A percentile compares a stretch with the other conserved stretches of the same genome.
These are phyloP conservation scores for Fusarium sublunatum DNA, from an alignment of 2,329 filamentous ascomycete genomes.

Conservation along the genomic window DNA sequence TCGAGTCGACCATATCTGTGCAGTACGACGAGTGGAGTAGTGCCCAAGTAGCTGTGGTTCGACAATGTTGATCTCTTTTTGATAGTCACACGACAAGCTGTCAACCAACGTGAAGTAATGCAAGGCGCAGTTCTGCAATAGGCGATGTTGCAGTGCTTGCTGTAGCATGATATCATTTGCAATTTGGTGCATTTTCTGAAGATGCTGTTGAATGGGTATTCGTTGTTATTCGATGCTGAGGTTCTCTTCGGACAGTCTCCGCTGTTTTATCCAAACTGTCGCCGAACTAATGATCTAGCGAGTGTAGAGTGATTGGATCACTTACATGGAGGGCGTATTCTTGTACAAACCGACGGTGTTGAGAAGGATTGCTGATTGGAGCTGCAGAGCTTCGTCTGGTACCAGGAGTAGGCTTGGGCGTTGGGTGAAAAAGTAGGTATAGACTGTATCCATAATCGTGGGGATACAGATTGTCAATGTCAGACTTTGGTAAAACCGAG, in stretches of 20 bases:
- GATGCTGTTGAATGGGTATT: slow-evolving; percentile 3
- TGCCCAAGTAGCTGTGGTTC: slow-evolving; percentile 37
- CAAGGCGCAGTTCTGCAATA: slow-evolving; percentile 29
- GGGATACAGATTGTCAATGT: not conserved
- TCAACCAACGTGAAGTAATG: slow-evolving; percentile 27
- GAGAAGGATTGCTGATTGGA: slow-evolving; percentile 4
- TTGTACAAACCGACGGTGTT: slow-evolving; percentile 1
- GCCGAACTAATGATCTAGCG: not conserved
- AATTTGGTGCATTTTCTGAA: slow-evolving; percentile 11
- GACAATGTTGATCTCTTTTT: slow-evolving; percentile 43
- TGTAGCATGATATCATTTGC: slow-evolving; percentile 52
- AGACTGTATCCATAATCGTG: slow-evolving; percentile 1
- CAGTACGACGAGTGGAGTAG: slow-evolving; percentile 35
- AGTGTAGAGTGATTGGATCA: not conserved
- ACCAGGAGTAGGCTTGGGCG: slow-evolving; percentile 25
- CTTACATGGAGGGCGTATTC: not conserved
- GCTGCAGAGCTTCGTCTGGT: slow-evolving; percentile 12
- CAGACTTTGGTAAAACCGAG: not conserved
- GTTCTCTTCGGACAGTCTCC: not conserved
- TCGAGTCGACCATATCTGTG: slow-evolving; percentile 18
- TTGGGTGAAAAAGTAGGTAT: slow-evolving; percentile 5
- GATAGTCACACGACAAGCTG: slow-evolving; percentile 45
- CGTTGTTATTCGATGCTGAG: slow-evolving; percentile 2
- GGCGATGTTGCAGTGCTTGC: slow-evolving; percentile 36
- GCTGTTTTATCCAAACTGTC: not conserved